Base-by-base conservation (phyloP, 2,329 filamentous ascomycete genomes). In the Neonectria magnoliae region DNA sequence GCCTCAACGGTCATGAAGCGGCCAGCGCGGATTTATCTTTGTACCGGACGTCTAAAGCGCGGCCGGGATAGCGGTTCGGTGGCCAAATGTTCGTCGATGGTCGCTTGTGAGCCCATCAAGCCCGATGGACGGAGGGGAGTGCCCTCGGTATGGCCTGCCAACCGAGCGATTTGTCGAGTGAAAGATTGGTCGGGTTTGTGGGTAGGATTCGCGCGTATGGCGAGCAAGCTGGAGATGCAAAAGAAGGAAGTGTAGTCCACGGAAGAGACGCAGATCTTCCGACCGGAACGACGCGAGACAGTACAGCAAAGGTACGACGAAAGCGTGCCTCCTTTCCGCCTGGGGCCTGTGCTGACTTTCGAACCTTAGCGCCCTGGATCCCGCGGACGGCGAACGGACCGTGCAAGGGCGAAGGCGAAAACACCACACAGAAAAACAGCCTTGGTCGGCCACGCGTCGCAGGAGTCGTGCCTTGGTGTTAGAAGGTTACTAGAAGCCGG, bases 101-200 rank as follows among this genome's bases (percentile, higher is more conserved):
- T 62, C 42, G 29, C 27, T 36, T 55, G 56, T 52, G 51, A 59
- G 61, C 61, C 61, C 61, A 59, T 64, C 44, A 60, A 64, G 56
- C 44, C 56, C 45, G 41, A 22, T 33, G 22, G 29, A 29, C 10
- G 56, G 55, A 63, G 60, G 60, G 60, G 55, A 63, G 25, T 29
- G 51, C 61, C 61, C 61, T 59, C 56, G 56, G 44, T 64, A 45
- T 60, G 55, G 51, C 50, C 41, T 51, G 41, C 42, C 48, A 54
- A 59, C 38, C 50, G 60, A 55, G 42, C 33, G 47, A 41, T 33
- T 63, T 50, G 48, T 48, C 20, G 29, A 62, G 29, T 14, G 48
- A 51, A 9, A 4, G 29, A 11, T n/a, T n/a, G 48, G 29, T 18
- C 20, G n/a, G 29, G 8, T 33, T 51, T n/a, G 27, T n/a, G 20